Evolutionary conservation across 306 rosid species (phyloP).

Genomic region (Prunus dulcis): DNA sequence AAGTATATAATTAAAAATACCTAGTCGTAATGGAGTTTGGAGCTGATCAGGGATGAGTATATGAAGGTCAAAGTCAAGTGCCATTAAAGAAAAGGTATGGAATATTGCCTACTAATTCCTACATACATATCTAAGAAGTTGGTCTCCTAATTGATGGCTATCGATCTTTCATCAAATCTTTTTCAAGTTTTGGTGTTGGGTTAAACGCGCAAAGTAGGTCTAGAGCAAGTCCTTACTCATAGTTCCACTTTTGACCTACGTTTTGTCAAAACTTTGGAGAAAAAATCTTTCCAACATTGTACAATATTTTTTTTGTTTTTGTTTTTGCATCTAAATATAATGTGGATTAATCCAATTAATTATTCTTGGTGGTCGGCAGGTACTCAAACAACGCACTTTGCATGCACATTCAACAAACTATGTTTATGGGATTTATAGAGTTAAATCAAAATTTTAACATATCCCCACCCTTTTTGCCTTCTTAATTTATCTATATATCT

Average conservation of each 20-base stretch:
- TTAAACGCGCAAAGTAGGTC: constrained; percentile 25
- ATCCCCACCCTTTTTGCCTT: no score
- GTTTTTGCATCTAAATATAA: not conserved
- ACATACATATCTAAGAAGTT: no score
- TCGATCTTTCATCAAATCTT: not conserved
- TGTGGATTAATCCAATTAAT: no score
- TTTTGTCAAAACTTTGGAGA: not conserved
- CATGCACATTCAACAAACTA: no score
- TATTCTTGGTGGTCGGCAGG: no score
- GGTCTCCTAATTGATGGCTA: not conserved
- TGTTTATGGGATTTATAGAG: no score
- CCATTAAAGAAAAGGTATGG: not conserved
- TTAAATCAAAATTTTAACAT: no score
- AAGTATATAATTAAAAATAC: not conserved
- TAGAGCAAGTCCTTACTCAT: not conserved
- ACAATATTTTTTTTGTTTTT: not conserved
- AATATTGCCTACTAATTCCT: not conserved
- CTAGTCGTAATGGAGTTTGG: not conserved
- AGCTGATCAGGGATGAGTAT: not conserved
- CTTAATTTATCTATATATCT: no score
- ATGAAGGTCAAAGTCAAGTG: not conserved
- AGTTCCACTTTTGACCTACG: constrained; percentile 10
- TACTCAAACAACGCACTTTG: no score
- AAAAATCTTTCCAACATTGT: not conserved
- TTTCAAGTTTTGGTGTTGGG: constrained; percentile 12